Evolutionary conservation across 176 grass and related monocot species (phyloP).

Genomic region (Carex parvula): DNA sequence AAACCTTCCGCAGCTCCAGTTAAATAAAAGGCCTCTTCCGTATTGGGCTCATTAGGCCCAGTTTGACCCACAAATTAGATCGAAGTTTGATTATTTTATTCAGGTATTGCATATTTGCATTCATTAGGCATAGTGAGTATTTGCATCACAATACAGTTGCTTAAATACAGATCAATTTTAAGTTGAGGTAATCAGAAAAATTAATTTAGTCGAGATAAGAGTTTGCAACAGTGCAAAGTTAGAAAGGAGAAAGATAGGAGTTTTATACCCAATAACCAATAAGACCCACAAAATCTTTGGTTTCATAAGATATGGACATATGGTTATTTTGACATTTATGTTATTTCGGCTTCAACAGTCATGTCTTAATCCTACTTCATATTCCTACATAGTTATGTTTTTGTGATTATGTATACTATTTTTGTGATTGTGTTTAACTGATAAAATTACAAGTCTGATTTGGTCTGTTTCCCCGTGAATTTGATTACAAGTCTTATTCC

Average conservation of each 20-base stretch:
- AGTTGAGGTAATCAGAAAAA: too few species aligned
- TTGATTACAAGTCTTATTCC: too few species aligned
- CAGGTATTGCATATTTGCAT: too few species aligned
- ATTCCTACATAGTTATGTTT: neutral
- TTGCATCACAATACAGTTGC: too few species aligned
- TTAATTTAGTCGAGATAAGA: neutral
- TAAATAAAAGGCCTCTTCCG: neutral
- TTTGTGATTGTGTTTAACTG: too few species aligned
- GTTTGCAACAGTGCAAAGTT: neutral
- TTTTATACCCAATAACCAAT: neutral
- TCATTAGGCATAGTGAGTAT: too few species aligned
- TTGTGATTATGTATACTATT: too few species aligned
- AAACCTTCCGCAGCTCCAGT: neutral
- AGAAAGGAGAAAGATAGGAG: too few species aligned
- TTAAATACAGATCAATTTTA: neutral
- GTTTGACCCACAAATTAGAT: neutral
- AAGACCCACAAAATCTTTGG: neutral
- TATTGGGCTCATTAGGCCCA: neutral
- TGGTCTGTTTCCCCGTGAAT: too few species aligned
- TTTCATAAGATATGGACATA: neutral
- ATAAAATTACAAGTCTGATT: too few species aligned
- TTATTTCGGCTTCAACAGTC: neutral
- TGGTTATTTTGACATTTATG: neutral
- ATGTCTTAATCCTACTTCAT: neutral
- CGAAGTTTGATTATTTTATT: neutral